Base-by-base conservation (phyloP, 2,329 filamentous ascomycete species). In the Neurospora crassa region DNA sequence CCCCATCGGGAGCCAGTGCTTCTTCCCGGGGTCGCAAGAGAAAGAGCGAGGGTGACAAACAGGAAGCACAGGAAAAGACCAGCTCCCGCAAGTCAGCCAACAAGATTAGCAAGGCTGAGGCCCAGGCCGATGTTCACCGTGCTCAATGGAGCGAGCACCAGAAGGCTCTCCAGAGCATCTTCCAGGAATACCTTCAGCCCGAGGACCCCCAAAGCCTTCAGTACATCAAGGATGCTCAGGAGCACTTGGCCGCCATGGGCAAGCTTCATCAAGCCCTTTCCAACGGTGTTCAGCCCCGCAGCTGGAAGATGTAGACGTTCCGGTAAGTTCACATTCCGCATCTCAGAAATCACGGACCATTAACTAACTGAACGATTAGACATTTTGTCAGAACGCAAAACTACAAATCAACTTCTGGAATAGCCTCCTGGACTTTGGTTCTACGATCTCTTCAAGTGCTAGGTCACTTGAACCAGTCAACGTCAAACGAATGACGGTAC, bases 81-180 rank as follows among this genome's bases (percentile, higher is more conserved):
- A 78, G 78, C 74, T 83, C 83, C 76, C 85, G 86, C 78, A 88
- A 87, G 81, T 80, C 84, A 40, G 77, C 80, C 18, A 74, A 76
- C 73, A 79, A 79, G 73, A 70, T 74, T 40, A 76, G 76, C 74
- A 71, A 73, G 5, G 72, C 72, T 16, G 74, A 77, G 72, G 20
- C 68, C 6, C 74, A 74, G 53, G 7, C 71, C 20, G 70, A 72
- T 45, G 70, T 72, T 20, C 74, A 78, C 70, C 68, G 75, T 69
- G 83, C 87, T 72, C 82, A 87, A 76, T 89, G 87, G 87, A 81
- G 87, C 77, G 86, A 89, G 74, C 88, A 90, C 80, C 90, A 88
- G 80, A 86, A 85, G 77, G 85, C 85, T 45, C 85, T 93, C 68
- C 86, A 91, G 75, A 84, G 84, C 73, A 86, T 91, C 53, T 82